These are phyloP conservation scores for Heimioporus sp. DNA, from an alignment of 768 basidiomycete species.

Conservation along the genomic window DNA sequence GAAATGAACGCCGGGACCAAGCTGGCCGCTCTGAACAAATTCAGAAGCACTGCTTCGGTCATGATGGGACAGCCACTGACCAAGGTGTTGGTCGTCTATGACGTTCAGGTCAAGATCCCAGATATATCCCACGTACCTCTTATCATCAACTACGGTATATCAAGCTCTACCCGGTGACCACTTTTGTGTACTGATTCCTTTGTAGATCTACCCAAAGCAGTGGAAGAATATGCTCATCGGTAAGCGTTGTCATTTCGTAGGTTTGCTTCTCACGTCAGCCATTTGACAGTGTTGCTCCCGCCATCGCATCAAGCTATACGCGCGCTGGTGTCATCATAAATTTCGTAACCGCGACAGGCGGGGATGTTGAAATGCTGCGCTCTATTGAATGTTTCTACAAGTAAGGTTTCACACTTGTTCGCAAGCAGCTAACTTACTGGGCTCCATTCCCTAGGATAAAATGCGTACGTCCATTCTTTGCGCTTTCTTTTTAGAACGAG, in stretches of 20 bases:
- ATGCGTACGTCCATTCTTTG: slow-evolving; percentile 60
- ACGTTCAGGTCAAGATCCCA: slow-evolving; percentile 86
- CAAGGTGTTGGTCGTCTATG: slow-evolving; percentile 88
- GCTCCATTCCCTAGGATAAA: slow-evolving; percentile 57
- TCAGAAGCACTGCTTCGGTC: slow-evolving; percentile 54
- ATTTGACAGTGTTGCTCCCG: slow-evolving; percentile 69
- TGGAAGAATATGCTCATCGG: slow-evolving; percentile 98
- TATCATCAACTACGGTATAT: slow-evolving; percentile 89
- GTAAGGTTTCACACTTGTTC: slow-evolving; percentile 40
- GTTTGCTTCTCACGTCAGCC: slow-evolving; percentile 5
- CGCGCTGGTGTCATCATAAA: slow-evolving; percentile 93
- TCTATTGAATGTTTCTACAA: slow-evolving; percentile 99
- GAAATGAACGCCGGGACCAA: slow-evolving; percentile 89
- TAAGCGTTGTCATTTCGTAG: slow-evolving; percentile 29
- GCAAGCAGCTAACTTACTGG: slow-evolving; percentile 10
- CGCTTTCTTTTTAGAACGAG: slow-evolving; percentile 7
- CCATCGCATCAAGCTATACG: slow-evolving; percentile 78
- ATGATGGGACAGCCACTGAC: slow-evolving; percentile 65
- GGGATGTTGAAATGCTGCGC: slow-evolving; percentile 97
- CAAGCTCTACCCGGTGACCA: background rate
- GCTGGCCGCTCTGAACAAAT: slow-evolving; percentile 80
- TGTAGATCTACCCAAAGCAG: slow-evolving; percentile 86
- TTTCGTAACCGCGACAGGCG: slow-evolving; percentile 96
- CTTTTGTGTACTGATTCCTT: slow-evolving; percentile 10
- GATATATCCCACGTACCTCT: slow-evolving; percentile 90